A percentile compares a stretch with the other conserved stretches of the same genome.
These are phyloP conservation scores for Boletus tomentosulus DNA, from an alignment of 768 basidiomycete species.

Conservation along the genomic window DNA sequence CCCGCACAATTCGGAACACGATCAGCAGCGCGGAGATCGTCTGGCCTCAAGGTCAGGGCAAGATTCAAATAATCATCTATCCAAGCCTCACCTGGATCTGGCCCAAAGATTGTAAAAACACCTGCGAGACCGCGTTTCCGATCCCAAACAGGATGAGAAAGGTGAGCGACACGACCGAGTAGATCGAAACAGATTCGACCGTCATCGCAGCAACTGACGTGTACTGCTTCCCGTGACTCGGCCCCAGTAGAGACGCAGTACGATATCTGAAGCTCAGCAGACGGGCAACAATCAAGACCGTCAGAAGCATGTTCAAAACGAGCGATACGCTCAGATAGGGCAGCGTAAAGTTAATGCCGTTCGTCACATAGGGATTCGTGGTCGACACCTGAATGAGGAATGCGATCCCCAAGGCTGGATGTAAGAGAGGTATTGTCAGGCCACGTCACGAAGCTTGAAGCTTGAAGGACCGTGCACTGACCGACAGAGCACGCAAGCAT, in stretches of 20 bases:
- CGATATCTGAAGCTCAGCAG: conserved; percentile 21
- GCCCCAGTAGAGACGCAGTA: conserved; percentile 15
- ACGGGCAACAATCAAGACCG: conserved; percentile 29
- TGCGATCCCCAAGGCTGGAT: conserved; percentile 4
- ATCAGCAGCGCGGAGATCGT: neutral
- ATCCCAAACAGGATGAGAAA: conserved; percentile 29
- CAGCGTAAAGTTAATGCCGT: conserved; percentile 8
- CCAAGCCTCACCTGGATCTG: conserved; percentile 24
- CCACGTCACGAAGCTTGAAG: no score
- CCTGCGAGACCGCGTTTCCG: conserved; percentile 20
- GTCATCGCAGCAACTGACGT: conserved; percentile 32
- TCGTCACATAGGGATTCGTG: conserved; percentile 9
- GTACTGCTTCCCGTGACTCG: conserved; percentile 23
- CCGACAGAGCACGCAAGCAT: conserved; percentile 5
- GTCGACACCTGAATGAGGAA: conserved; percentile 12
- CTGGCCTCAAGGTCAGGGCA: neutral
- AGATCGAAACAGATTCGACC: conserved; percentile 34
- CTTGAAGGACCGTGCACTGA: neutral
- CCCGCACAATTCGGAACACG: neutral
- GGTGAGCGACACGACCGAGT: conserved; percentile 24
- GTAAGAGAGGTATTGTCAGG: neutral
- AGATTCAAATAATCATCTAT: no score
- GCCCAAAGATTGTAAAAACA: conserved; percentile 27
- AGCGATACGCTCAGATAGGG: conserved; percentile 29
- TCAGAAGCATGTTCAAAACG: conserved; percentile 31